Conservation (phyloP, 73 alveolate genomes). For the Paramecium tetraurelia region DNA sequence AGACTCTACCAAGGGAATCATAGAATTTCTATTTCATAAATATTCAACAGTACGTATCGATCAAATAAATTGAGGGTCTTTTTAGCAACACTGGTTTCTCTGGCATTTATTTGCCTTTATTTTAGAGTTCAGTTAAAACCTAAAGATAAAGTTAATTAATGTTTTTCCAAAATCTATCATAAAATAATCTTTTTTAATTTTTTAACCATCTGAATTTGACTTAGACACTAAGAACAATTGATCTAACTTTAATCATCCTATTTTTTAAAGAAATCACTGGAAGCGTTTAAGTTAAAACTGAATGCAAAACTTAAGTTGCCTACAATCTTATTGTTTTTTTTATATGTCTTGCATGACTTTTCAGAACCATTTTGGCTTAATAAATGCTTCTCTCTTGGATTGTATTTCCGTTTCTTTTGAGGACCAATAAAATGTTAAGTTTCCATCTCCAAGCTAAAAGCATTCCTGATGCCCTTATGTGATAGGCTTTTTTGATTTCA, state of each 20-base stretch:
- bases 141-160: background rate
- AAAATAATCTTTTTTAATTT: background rate
- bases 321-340: background rate
- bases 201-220: background rate
- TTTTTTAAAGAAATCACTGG: background rate
- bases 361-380: background rate
- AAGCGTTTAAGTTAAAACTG: background rate
- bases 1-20: background rate
- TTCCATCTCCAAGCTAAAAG: constrained; percentile 22
- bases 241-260: background rate
- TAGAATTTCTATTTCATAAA: background rate
- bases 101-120: background rate
- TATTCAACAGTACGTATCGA: background rate
- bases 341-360: background rate
- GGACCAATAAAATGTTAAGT: background rate
- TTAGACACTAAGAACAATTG: background rate
- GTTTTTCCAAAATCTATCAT: background rate
- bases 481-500: background rate
- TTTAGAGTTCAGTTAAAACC: background rate
- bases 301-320: background rate
- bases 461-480: background rate
- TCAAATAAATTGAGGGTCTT: background rate
- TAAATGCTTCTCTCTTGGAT: background rate
- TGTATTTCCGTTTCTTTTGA: background rate
- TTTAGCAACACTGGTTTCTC: background rate